Base-by-base conservation (phyloP, 1,139 yeast genomes). In the Sugiyamaella pinicola region DNA sequence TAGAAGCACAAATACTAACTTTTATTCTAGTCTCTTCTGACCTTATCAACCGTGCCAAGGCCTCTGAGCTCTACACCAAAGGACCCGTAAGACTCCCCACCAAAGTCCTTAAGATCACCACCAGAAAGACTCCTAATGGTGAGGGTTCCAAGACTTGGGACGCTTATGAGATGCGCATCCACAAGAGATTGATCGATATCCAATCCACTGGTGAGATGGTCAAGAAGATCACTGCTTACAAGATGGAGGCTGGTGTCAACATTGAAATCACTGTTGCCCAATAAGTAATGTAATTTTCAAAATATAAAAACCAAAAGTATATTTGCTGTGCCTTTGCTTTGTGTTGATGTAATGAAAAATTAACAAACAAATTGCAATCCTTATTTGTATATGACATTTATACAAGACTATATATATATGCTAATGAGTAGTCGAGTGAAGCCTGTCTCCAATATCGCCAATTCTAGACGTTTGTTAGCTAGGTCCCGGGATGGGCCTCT, bases 61-160 rank as follows among this genome's bases (percentile, higher is more conserved):
- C 81, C 76, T 79, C 83, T 79, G 78, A 85, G 73, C 82, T 89
- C 73, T 83, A 60, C 60, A 65, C 62, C 63, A 88, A 89, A 84
- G 99, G 99, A 73, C 99, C 99, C 69, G 96, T 95, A 74, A 89
- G 99, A 87, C 81, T 95, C 82, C 99, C 99, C 82, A 95, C 99
- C 80, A 95, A 91, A 87, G 95, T 87, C 70, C 87, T 95, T 75
- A 90, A 87, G 81, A 84, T 95, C 82, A 84, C 96, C 82, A 93
- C 99, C 87, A 91, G 99, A 88, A 95, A 95, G 90, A 86, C 99
- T 75, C 99, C 99, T 74, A 95, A 95, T 79, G 99, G 99, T 91
- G 98, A 95, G 84, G 99, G 99, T 91, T 93, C 99, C 72, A 93
- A 95, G 91, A 95, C 99, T 72, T 95, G 97, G 97, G 99, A 95